Percentiles rank a stretch among this genome's conserved stretches.
These are phyloP conservation scores for Cytospora leucostoma DNA, from an alignment of 2,329 filamentous ascomycete genomes.

Conservation along the genomic window DNA sequence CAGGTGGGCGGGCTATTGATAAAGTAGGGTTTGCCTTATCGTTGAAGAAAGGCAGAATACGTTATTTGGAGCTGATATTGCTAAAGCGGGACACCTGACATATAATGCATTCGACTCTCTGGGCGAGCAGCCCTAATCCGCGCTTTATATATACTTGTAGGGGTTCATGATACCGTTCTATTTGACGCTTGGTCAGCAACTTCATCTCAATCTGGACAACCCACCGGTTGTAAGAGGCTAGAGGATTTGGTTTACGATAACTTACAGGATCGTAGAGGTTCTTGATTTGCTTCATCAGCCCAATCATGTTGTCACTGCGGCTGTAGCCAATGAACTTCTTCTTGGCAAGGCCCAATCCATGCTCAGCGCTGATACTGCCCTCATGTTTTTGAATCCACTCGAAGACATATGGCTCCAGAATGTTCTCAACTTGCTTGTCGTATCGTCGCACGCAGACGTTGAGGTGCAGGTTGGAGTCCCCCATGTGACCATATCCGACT, in stretches of 20 bases:
- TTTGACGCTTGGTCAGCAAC: conserved; percentile 17
- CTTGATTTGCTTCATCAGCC: conserved; percentile 94
- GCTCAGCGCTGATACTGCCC: conserved; percentile 95
- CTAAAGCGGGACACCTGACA: not conserved
- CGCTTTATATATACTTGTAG: conserved; percentile 82
- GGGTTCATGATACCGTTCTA: conserved; percentile 99
- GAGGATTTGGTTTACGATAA: conserved; percentile 26
- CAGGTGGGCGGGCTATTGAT: not conserved
- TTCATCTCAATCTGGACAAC: not conserved
- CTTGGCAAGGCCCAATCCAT: conserved; percentile 92
- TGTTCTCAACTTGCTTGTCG: conserved; percentile 82
- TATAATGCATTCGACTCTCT: conserved; percentile 6
- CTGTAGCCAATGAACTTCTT: conserved; percentile 95
- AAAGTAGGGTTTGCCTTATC: not conserved
- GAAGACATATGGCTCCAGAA: conserved; percentile 92
- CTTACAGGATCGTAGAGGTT: conserved; percentile 89
- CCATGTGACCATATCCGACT: conserved; percentile 98
- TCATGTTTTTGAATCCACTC: conserved; percentile 90
- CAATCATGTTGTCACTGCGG: conserved; percentile 81
- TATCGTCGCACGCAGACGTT: conserved; percentile 84
- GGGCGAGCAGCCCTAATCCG: not conserved
- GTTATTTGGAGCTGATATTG: not conserved
- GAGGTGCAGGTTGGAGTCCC: conserved; percentile 91
- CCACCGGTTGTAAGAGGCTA: conserved; percentile 19
- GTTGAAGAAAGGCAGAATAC: not conserved